These are phyloP conservation scores for Ceratocystis cubensis DNA, from an alignment of 2,329 filamentous ascomycete genomes.

Conservation along the genomic window DNA sequence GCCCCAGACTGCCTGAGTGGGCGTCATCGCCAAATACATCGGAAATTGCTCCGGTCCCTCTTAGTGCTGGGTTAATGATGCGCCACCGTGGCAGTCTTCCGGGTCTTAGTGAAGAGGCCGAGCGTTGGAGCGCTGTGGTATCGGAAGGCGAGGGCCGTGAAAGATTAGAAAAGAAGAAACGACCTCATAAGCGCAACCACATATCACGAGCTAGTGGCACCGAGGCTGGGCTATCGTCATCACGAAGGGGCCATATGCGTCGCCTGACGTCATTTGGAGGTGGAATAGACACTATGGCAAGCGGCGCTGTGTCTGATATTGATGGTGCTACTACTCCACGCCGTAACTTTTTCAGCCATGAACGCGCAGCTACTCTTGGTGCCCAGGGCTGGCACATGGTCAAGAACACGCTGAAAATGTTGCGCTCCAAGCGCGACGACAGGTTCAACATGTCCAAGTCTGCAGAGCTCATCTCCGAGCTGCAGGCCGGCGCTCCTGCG, in stretches of 20 bases:
- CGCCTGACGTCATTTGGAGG: conserved; percentile 54
- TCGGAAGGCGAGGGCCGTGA: conserved; percentile 67
- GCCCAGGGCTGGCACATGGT: conserved; percentile 86
- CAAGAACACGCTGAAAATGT: conserved; percentile 71
- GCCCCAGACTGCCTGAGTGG: conserved; percentile 38
- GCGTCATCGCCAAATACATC: conserved; percentile 53
- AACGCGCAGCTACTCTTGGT: conserved; percentile 59
- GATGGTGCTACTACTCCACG: conserved; percentile 42
- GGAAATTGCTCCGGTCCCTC: conserved; percentile 22
- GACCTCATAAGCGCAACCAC: conserved; percentile 11
- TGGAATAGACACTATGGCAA: conserved; percentile 27
- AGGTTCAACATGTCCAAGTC: conserved; percentile 90
- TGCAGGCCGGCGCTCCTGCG: conserved; percentile 82
- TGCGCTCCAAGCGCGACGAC: conserved; percentile 73
- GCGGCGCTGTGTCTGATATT: conserved; percentile 45
- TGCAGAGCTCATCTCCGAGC: conserved; percentile 87
- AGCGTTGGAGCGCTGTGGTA: conserved; percentile 35
- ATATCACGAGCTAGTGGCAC: conserved; percentile 22
- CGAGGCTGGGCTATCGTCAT: conserved; percentile 14
- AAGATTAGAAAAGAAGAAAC: conserved; percentile 36
- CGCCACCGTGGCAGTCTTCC: conserved; percentile 54
- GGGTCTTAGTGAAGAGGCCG: conserved; percentile 44
- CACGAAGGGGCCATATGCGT: conserved; percentile 43
- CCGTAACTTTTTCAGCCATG: conserved; percentile 46
- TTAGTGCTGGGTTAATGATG: conserved; percentile 37